phyloP scores from a whole-genome alignment of 2,329 filamentous ascomycete genomes.

The Blumeria graminis region DNA sequence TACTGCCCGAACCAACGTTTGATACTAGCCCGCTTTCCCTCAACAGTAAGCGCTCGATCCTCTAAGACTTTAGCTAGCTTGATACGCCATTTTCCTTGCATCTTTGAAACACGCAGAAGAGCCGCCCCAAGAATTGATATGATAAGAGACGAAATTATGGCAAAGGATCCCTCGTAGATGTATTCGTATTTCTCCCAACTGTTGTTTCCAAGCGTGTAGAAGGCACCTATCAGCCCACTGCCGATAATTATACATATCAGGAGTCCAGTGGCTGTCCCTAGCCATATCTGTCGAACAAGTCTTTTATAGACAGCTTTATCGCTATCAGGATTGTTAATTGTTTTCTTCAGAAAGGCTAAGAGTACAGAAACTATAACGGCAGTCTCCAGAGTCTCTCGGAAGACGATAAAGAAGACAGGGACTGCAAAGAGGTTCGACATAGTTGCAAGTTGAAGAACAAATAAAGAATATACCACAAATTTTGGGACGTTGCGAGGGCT shows the following conservation, averaged over 20 bases:
- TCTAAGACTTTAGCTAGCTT: slow-evolving; percentile 49
- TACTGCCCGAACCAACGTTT: slow-evolving; percentile 52
- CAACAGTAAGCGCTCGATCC: slow-evolving; percentile 5
- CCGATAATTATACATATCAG: slow-evolving; percentile 33
- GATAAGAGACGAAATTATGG: slow-evolving; percentile 49
- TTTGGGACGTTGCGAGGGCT: neutral
- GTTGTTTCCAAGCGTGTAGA: slow-evolving; percentile 40
- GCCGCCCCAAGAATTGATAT: slow-evolving; percentile 64
- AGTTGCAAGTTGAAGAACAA: neutral
- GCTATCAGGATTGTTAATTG: slow-evolving; percentile 36
- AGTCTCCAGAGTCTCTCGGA: slow-evolving; percentile 64
- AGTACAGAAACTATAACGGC: slow-evolving; percentile 73
- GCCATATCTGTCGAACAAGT: slow-evolving; percentile 38
- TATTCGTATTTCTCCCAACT: slow-evolving; percentile 44
- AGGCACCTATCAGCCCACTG: slow-evolving; percentile 35
- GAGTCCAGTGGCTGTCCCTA: slow-evolving; percentile 26
- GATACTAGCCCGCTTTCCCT: slow-evolving; percentile 19
- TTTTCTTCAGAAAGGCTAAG: slow-evolving; percentile 65
- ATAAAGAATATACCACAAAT: neutral
- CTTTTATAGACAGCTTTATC: slow-evolving; percentile 41
- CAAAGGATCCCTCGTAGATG: slow-evolving; percentile 63
- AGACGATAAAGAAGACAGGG: slow-evolving; percentile 55
- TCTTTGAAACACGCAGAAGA: slow-evolving; percentile 56
- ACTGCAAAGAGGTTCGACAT: slow-evolving; percentile 54
- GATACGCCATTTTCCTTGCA: slow-evolving; percentile 69